Base-by-base conservation (phyloP, 2,329 filamentous ascomycete species). In the Dactylellina cionopaga region DNA sequence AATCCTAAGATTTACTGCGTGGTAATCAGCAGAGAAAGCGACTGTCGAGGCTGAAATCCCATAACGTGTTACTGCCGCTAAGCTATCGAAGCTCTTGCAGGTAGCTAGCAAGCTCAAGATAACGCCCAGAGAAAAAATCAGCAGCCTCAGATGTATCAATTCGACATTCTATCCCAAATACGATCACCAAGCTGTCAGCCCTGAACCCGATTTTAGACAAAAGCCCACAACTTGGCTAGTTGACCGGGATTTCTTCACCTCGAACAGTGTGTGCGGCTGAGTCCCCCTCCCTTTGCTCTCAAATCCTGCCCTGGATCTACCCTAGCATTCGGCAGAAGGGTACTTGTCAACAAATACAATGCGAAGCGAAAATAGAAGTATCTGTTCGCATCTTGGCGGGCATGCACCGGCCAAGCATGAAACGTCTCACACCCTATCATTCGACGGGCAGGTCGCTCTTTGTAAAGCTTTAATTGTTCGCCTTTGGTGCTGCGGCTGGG, bases 401-500 rank as follows among this genome's bases (percentile, higher is more conserved):
- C 37, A 41, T 33, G 37, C 55, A 59, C 24, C 22, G 13, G 41
- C 5, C 33, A 22, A 47, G 49, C 49, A 47, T 65, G 60, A 65
- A 65, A 65, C 60, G 60, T 65, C 60, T 65, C 49, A 65, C 60
- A 47, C 60, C 29, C 60, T 44, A 55, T 43, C 44, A 29, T 25
- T 25, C 31, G 37, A 27, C 39, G 13, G 35, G 27, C 13, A 22
- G 17, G 33, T 10, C 19, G 17, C 4, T 43, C 52, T n/a, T n/a
- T n/a, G n/a, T n/a, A n/a, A n/a, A n/a, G n/a, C n/a, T n/a, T n/a
- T n/a, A n/a, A n/a, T n/a, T 58, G 33, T 15, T 44, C 51, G 51
- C 51, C 51, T 55, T 55, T 10, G 46, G 58, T 63, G 60, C 60
- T 65, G 60, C 60, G 60, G 60, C 60, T 65, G 63, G 63, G 41